Percentiles rank a stretch among this genome's conserved stretches.
These are phyloP conservation scores for Komagataella kurtzmanii DNA, from an alignment of 805 yeast species.

Conservation along the genomic window DNA sequence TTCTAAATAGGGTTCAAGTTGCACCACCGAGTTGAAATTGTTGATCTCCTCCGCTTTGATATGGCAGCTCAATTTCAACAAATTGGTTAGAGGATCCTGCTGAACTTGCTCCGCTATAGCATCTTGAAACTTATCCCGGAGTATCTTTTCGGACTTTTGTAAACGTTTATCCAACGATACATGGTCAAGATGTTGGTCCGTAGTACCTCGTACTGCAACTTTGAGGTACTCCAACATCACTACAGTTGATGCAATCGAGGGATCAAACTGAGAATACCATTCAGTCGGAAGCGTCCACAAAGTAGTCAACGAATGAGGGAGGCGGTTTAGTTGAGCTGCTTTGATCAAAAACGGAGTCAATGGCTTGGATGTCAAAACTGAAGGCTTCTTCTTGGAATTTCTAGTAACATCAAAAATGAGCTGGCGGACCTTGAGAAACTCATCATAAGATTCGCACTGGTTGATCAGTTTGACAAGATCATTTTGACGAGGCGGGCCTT, in stretches of 20 bases:
- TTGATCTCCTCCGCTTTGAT: not conserved
- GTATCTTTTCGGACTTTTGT: not conserved
- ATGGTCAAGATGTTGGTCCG: not conserved
- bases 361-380: not conserved
- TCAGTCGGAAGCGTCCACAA: not conserved
- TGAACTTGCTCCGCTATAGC: not conserved
- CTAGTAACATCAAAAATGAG: not conserved
- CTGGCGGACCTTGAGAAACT: constrained; percentile 2
- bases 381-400: not conserved
- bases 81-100: not conserved
- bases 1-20: not conserved
- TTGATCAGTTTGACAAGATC: constrained; percentile 3
- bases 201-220: not conserved
- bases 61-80: not conserved
- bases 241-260: not conserved
- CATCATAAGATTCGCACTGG: constrained; percentile 4
- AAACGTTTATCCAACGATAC: not conserved
- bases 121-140: not conserved
- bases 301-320: constrained; percentile 1
- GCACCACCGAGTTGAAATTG: not conserved
- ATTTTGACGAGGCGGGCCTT: constrained; percentile 2
- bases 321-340: constrained; percentile 1
- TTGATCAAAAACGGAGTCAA: not conserved
- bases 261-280: not conserved
- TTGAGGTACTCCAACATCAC: not conserved